A percentile compares a stretch with the other conserved stretches of the same genome.
phyloP scores from a whole-genome alignment of 2,329 filamentous ascomycete genomes.

The Alternaria solani region DNA sequence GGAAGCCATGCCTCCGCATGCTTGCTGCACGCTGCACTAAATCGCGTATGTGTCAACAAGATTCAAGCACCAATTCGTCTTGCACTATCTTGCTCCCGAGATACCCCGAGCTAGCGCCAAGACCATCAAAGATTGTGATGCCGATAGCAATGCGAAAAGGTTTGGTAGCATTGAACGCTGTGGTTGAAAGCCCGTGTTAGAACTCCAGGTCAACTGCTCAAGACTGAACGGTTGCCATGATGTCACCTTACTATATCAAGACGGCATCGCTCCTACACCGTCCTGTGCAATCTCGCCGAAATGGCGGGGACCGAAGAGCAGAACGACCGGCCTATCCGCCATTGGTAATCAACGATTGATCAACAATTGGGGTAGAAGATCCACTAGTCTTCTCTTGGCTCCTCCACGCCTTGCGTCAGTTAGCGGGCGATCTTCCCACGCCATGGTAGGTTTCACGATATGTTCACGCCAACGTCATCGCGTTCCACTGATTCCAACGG shows the following conservation, averaged over 20 bases:
- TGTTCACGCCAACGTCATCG: slow-evolving; percentile 16
- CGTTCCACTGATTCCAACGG: slow-evolving; percentile 6
- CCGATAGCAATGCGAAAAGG: neutral
- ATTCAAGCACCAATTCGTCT: neutral
- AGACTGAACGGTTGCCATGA: neutral
- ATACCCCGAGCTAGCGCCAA: neutral
- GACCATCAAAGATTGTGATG: neutral
- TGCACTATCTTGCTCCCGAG: neutral
- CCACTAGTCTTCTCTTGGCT: neutral
- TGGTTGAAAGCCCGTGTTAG: neutral
- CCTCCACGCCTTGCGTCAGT: neutral
- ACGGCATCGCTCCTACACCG: neutral
- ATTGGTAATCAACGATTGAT: slow-evolving; percentile 1
- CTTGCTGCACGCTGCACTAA: neutral
- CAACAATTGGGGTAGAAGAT: neutral
- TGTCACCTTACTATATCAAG: neutral
- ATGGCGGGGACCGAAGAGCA: neutral
- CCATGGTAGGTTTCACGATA: neutral
- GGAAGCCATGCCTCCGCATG: neutral
- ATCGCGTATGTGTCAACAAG: neutral
- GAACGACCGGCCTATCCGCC: neutral
- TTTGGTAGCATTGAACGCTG: neutral
- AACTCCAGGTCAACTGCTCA: neutral
- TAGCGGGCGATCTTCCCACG: neutral
- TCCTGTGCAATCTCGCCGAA: neutral